phyloP scores from a whole-genome alignment of 2,329 filamentous ascomycete genomes.

The Zymoseptoria passerinii region DNA sequence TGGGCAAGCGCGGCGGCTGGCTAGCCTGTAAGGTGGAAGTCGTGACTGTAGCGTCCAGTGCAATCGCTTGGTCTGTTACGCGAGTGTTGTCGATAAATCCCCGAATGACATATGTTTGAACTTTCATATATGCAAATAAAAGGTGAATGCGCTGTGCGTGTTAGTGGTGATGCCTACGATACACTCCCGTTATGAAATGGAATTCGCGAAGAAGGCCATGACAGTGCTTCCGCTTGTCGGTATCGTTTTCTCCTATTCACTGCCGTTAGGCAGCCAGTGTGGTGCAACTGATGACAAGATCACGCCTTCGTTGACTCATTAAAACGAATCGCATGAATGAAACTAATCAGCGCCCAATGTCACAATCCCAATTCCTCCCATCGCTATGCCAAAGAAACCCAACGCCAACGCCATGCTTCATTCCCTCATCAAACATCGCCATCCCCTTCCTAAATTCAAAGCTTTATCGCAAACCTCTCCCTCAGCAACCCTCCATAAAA shows the following conservation, averaged over 20 bases:
- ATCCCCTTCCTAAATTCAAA: conserved; percentile 5
- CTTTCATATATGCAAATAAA: background rate
- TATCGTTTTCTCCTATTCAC: background rate
- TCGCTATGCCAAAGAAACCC: background rate
- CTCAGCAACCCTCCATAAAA: conserved; percentile 40
- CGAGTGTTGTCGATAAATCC: background rate
- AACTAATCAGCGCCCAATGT: background rate
- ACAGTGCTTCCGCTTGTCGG: no score
- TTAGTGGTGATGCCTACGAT: background rate
- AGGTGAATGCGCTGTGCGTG: background rate
- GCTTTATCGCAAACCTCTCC: conserved; percentile 37
- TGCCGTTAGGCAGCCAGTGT: background rate
- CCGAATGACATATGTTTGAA: background rate
- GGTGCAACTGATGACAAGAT: background rate
- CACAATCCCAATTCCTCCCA: background rate
- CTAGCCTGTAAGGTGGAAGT: background rate
- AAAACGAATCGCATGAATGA: background rate
- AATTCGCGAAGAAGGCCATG: no score
- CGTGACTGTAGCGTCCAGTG: background rate
- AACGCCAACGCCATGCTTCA: background rate
- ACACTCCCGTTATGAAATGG: no score
- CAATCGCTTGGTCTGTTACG: background rate
- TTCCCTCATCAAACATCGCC: background rate
- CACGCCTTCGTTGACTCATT: background rate
- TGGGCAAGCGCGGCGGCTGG: background rate